Percentiles rank a stretch among this genome's conserved stretches.
These are phyloP conservation scores for Podaxis sp. DNA, from an alignment of 768 basidiomycete species.

Conservation along the genomic window DNA sequence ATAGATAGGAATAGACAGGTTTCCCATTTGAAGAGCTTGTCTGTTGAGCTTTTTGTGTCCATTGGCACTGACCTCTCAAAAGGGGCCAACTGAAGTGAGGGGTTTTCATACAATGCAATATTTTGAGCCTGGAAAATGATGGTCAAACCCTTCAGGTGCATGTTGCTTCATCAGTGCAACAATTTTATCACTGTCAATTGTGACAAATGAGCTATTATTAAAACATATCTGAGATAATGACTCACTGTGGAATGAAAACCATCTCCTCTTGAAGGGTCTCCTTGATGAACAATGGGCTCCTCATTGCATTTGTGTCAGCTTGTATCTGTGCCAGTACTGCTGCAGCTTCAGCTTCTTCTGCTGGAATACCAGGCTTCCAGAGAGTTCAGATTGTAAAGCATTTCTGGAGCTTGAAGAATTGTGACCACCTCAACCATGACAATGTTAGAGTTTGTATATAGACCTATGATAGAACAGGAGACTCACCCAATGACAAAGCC, in stretches of 20 bases:
- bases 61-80: constrained; percentile 25
- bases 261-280: neutral
- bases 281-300: neutral
- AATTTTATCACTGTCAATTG: constrained; percentile 18
- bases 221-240: neutral
- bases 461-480: neutral
- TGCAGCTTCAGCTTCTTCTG: neutral
- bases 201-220: too few species aligned
- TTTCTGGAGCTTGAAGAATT: neutral
- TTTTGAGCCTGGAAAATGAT: constrained; percentile 20
- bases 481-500: neutral
- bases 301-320: neutral
- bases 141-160: constrained; percentile 22
- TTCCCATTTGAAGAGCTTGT: constrained; percentile 25
- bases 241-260: neutral
- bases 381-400: neutral
- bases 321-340: neutral
- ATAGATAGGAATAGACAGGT: too few species aligned
- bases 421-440: neutral
- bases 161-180: constrained; percentile 15
- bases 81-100: constrained; percentile 20
- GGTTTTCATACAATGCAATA: constrained; percentile 14
- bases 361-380: neutral
- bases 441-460: neutral
- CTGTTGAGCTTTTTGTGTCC: constrained; percentile 16